These are phyloP conservation scores for Cajanus cajan DNA, from an alignment of 306 rosid genomes.

Conservation along the genomic window DNA sequence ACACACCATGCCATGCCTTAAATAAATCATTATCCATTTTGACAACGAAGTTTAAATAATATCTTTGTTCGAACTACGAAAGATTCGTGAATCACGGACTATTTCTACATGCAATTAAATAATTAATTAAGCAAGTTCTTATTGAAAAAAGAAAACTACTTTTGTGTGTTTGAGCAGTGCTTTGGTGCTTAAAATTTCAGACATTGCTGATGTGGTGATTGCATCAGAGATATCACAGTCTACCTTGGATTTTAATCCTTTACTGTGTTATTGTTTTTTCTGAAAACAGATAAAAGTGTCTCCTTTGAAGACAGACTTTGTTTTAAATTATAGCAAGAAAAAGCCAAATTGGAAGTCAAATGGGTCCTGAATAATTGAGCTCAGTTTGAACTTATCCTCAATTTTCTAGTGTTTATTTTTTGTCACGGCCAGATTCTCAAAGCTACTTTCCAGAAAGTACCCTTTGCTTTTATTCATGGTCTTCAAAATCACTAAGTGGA, in stretches of 20 bases:
- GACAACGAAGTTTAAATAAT: too few relatives aligned
- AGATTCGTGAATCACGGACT: background rate
- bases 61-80: background rate
- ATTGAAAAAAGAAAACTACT: background rate
- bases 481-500: too few relatives aligned
- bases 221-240: background rate
- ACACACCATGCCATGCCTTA: too few relatives aligned
- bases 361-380: slow-evolving; percentile 23
- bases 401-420: background rate
- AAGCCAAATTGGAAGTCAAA: slow-evolving; percentile 36
- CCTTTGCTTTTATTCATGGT: background rate
- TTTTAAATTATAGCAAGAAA: background rate
- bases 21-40: too few relatives aligned
- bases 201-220: background rate
- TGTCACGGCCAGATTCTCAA: background rate
- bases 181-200: background rate
- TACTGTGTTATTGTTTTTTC: background rate
- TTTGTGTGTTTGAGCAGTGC: background rate
- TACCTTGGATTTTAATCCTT: background rate
- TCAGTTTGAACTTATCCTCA: background rate
- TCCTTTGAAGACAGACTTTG: slow-evolving; percentile 31
- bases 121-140: background rate
- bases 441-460: background rate
- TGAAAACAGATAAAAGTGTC: background rate
- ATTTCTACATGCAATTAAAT: background rate